Evolutionary conservation across 192 early-diverging fungal species (phyloP).

Genomic region (Gigaspora rosea): DNA sequence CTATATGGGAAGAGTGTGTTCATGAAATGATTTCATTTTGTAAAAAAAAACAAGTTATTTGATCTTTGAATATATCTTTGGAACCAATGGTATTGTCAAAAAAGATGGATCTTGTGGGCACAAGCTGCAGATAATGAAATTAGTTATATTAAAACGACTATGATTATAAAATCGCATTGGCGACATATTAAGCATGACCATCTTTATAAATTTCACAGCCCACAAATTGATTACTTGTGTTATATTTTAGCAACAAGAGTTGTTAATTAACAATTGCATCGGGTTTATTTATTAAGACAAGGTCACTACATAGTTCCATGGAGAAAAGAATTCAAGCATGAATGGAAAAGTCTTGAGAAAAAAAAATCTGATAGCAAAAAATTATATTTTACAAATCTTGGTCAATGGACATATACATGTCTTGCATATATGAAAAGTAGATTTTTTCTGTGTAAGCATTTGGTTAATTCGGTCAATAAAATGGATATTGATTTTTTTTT

Average conservation of each 20-base stretch:
- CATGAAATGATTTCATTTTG: neutral
- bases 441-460: neutral
- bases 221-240: neutral
- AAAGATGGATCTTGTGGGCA: neutral
- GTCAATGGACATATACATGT: neutral
- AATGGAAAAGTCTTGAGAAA: neutral
- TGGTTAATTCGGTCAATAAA: neutral
- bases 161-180: slow-evolving; percentile 7
- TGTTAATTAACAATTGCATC: neutral
- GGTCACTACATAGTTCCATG: neutral
- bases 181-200: neutral
- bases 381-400: neutral
- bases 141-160: neutral
- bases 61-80: neutral
- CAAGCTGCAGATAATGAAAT: neutral
- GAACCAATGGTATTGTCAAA: neutral
- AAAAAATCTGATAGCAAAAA: neutral
- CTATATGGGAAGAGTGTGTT: neutral
- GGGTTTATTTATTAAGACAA: neutral
- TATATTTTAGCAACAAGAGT: slow-evolving; percentile 1
- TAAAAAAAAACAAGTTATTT: neutral
- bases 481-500: too few relatives aligned
- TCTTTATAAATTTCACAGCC: neutral
- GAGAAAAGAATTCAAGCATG: neutral
- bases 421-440: neutral